Evolutionary conservation across 768 basidiomycete genomes (phyloP).

Genomic region (Termitomyces bulborhizus): DNA sequence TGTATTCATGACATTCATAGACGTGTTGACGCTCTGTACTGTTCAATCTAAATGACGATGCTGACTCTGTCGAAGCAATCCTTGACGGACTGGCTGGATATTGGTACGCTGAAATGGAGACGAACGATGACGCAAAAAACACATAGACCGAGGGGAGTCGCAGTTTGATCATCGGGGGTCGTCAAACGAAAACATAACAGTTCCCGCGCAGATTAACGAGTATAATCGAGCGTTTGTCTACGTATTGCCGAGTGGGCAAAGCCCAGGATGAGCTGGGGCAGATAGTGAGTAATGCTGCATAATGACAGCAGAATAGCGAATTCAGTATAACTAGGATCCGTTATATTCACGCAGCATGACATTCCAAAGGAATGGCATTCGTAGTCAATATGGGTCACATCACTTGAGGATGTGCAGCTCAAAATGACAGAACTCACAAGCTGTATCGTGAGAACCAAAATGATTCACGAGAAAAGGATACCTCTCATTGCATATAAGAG

Average conservation of each 20-base stretch:
- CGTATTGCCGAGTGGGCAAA: neutral
- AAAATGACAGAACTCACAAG: neutral
- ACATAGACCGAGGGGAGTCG: constrained; percentile 5
- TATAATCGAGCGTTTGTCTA: neutral
- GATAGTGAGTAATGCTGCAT: neutral
- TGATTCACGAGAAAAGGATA: neutral
- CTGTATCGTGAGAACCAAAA: neutral
- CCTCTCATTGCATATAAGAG: neutral
- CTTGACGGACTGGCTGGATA: too few species aligned
- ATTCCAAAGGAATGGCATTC: constrained; percentile 11
- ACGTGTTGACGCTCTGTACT: too few species aligned
- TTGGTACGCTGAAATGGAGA: too few species aligned
- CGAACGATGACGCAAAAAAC: too few species aligned
- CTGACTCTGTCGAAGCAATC: too few species aligned
- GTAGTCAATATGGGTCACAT: too few species aligned
- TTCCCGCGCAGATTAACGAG: too few species aligned
- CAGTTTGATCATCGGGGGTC: constrained; percentile 26
- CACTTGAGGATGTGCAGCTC: too few species aligned
- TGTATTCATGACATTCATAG: too few species aligned
- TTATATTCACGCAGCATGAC: constrained; percentile 12
- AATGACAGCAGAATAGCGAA: neutral
- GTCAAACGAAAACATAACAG: constrained; percentile 14
- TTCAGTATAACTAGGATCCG: constrained; percentile 26
- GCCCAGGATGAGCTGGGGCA: too few species aligned
- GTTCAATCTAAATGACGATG: too few species aligned